phyloP scores from a whole-genome alignment of 768 basidiomycete species.

The Paxillus ammoniavirescens region DNA sequence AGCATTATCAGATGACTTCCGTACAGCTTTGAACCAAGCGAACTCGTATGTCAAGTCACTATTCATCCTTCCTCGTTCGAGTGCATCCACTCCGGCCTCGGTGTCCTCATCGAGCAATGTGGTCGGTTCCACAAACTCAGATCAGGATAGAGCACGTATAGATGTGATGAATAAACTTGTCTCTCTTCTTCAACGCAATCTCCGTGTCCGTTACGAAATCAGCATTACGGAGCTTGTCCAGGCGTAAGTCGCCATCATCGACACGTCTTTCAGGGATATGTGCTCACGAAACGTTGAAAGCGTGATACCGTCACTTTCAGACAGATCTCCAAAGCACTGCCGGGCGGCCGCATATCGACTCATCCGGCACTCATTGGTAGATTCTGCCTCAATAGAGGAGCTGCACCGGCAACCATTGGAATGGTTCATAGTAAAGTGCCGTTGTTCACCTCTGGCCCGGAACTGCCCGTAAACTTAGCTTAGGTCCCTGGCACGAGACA shows the following conservation, averaged over 20 bases:
- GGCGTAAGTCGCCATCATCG: constrained; percentile 50
- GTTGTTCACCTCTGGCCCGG: constrained; percentile 1
- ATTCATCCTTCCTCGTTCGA: constrained; percentile 40
- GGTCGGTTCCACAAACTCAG: constrained; percentile 33
- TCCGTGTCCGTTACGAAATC: constrained; percentile 77
- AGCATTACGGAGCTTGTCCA: constrained; percentile 67
- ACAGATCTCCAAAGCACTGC: constrained; percentile 66
- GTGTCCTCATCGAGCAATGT: constrained; percentile 39
- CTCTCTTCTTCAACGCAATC: constrained; percentile 61
- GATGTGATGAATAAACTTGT: constrained; percentile 67
- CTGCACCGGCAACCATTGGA: constrained; percentile 69
- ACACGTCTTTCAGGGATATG: background rate
- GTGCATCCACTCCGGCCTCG: constrained; percentile 33
- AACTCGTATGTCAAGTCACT: constrained; percentile 57
- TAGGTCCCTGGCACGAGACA: constrained; percentile 84
- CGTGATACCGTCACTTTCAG: constrained; percentile 75
- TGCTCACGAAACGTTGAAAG: constrained; percentile 41
- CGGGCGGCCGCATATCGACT: constrained; percentile 83
- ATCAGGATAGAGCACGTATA: constrained; percentile 54
- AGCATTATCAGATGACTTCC: constrained; percentile 59
- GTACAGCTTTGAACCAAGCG: constrained; percentile 67
- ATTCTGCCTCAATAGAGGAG: constrained; percentile 63
- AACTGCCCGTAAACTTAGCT: constrained; percentile 8
- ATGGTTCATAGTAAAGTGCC: constrained; percentile 88
- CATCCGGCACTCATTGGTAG: constrained; percentile 75